Base-by-base conservation (phyloP, 148 eudicot genomes). In the Simmondsia chinensis region DNA sequence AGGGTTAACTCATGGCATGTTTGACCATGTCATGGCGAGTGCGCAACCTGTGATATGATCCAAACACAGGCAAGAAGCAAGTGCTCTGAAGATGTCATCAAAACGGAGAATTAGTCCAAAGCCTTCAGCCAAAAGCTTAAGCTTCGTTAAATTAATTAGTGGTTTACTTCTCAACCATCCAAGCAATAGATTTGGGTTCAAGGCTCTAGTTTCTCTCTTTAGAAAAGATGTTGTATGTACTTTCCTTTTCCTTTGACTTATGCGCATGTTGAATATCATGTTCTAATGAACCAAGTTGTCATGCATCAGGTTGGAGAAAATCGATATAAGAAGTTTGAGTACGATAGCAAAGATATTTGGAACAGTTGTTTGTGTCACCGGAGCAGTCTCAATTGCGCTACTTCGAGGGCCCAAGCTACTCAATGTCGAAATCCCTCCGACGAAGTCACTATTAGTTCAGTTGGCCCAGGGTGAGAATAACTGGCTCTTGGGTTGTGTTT, bases 341-440 rank as follows among this genome's bases (percentile, higher is more conserved):
- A 83, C 72, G 13, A 24, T 66, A 9, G 86, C 96, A 0, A 88
- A 88, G 69, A 66, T 88, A 12, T 13, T 64, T 0, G 96, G 96
- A 17, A 88, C 96, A 24, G 21, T 50, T 0, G 13, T 72, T 0
- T 88, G 94, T 36, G 87, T 83, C 0, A 27, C 68, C 20, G 94
- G 96, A 35, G 91, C 91, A 17, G 44, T 48, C 36, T 52, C 67
- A 20, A 83, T 83, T 77, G 76, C 86, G 15, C 43, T 80, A 17
- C 9, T 77, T n/a, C 64, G 59, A 75, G 94, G 91, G 11, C 86
- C 94, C 32, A 88, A 75, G 48, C 54, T 83, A 13, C 73, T 83
- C 0, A 74, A 74, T 46, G 39, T 44, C 29, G 59, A 68, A 47
- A 49, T 63, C 13, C 67, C 50, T 19, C 48, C 64, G 29, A 5